Conservation (phyloP, 2,329 filamentous ascomycete species). For the Monosporascus sp. region DNA sequence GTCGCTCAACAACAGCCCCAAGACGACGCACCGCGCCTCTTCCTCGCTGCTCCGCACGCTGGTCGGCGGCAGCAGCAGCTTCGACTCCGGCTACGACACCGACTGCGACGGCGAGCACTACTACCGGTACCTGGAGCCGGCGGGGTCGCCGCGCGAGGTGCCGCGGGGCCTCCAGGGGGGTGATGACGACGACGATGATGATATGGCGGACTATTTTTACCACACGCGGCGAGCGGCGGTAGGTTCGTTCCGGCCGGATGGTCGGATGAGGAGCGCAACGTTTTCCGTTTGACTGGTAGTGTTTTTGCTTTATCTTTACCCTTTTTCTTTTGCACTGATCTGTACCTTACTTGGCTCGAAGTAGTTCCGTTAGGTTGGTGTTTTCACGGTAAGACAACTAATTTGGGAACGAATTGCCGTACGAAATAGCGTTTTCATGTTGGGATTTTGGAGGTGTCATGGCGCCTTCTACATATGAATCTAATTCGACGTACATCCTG, state of each 20-base stretch:
- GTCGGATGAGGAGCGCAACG: background rate
- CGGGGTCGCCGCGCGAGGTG: background rate
- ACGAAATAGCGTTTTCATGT: too few species aligned
- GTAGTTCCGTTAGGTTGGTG: too few species aligned
- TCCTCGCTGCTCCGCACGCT: background rate
- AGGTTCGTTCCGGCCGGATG: too few species aligned
- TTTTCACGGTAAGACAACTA: too few species aligned
- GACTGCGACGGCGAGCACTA: slow-evolving; percentile 7
- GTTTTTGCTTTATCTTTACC: too few species aligned
- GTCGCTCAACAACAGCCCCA: slow-evolving; percentile 5
- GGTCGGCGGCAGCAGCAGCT: slow-evolving; percentile 1
- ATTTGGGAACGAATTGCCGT: too few species aligned
- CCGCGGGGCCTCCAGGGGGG: background rate
- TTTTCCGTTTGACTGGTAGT: background rate
- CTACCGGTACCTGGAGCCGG: slow-evolving; percentile 11
- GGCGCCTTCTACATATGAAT: too few species aligned
- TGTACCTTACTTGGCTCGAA: too few species aligned
- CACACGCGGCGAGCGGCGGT: too few species aligned
- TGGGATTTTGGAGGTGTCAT: too few species aligned
- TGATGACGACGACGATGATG: background rate
- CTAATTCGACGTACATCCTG: too few species aligned
- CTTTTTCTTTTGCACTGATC: too few species aligned
- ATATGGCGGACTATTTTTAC: background rate
- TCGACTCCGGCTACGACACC: slow-evolving; percentile 4
- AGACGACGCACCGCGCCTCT: slow-evolving; percentile 9